Conservation (phyloP, 176 grass and related monocot species). For the Themeda triandra region DNA sequence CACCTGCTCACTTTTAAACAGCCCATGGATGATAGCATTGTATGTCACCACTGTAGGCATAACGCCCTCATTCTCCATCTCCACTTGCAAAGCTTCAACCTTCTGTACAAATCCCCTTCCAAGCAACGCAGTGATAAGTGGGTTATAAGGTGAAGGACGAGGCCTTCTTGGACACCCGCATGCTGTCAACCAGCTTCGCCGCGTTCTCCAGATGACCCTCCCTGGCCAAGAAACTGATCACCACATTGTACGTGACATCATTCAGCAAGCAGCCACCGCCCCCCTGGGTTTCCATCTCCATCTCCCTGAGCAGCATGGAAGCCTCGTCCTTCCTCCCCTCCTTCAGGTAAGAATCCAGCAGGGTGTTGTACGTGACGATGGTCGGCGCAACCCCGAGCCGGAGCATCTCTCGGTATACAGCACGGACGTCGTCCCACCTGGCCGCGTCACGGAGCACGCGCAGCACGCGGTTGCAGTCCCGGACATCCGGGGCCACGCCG, state of each 20-base stretch:
- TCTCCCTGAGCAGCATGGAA: slow-evolving; percentile 42
- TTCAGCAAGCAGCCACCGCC: slow-evolving; percentile 41
- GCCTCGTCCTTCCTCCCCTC: slow-evolving; percentile 44
- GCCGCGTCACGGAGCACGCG: slow-evolving; percentile 27
- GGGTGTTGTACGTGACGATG: slow-evolving; percentile 56
- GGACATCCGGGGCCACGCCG: slow-evolving; percentile 39
- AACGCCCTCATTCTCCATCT: slow-evolving; percentile 42
- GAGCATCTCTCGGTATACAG: slow-evolving; percentile 36
- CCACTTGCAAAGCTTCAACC: slow-evolving; percentile 33
- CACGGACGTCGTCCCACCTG: slow-evolving; percentile 37
- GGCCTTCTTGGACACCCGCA: slow-evolving; percentile 30
- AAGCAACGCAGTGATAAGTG: slow-evolving; percentile 53
- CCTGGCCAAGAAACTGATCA: slow-evolving; percentile 52
- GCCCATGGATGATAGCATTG: slow-evolving; percentile 51
- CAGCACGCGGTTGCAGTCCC: slow-evolving; percentile 55
- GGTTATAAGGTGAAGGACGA: slow-evolving; percentile 60
- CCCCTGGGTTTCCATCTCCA: slow-evolving; percentile 42
- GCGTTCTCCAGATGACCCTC: slow-evolving; percentile 51
- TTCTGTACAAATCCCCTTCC: slow-evolving; percentile 40
- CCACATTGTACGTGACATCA: slow-evolving; percentile 55
- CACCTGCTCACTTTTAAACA: slow-evolving; percentile 43
- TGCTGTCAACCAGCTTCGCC: slow-evolving; percentile 40
- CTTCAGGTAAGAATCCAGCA: slow-evolving; percentile 71
- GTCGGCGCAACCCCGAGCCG: slow-evolving; percentile 38
- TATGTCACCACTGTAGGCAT: slow-evolving; percentile 46